Percentiles rank a stretch among this genome's conserved stretches.
Conservation (phyloP, 148 eudicot genomes). For the Cornus controversa region DNA sequence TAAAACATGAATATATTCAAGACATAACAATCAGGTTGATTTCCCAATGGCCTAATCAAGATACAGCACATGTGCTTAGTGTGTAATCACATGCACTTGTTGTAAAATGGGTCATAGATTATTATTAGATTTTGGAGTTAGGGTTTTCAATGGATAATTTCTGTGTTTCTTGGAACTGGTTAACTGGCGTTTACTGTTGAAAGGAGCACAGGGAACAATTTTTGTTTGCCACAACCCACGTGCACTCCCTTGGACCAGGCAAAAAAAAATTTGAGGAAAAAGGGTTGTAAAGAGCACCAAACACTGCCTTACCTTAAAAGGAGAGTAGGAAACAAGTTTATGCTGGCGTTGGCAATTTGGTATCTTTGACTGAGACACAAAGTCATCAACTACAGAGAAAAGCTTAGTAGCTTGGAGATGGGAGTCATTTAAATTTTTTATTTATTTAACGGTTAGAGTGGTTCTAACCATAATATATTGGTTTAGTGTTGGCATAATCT, state of each 20-base stretch:
- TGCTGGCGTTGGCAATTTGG: constrained; percentile 11
- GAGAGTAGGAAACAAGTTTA: constrained; percentile 11
- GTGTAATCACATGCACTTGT: too few species aligned
- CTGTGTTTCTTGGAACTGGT: constrained; percentile 2
- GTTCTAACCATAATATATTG: too few species aligned
- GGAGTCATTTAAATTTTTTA: neutral
- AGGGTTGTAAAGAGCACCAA: neutral
- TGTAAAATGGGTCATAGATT: neutral
- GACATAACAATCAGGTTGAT: too few species aligned
- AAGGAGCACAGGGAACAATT: neutral
- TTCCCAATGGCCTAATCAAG: too few species aligned
- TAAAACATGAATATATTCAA: too few species aligned
- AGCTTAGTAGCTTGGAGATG: neutral
- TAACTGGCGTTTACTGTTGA: neutral
- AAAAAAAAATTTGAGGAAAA: neutral
- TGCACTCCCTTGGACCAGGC: constrained; percentile 13
- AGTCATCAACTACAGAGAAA: neutral
- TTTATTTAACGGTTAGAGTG: neutral
- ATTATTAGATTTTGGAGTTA: neutral
- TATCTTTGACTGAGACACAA: constrained; percentile 14
- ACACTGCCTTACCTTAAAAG: constrained; percentile 17
- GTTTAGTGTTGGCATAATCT: too few species aligned
- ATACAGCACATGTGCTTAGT: too few species aligned
- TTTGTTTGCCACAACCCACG: constrained; percentile 3
- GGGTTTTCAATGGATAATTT: neutral